These are phyloP conservation scores for Erodium texanum DNA, from an alignment of 441 rosid species.

Conservation along the genomic window DNA sequence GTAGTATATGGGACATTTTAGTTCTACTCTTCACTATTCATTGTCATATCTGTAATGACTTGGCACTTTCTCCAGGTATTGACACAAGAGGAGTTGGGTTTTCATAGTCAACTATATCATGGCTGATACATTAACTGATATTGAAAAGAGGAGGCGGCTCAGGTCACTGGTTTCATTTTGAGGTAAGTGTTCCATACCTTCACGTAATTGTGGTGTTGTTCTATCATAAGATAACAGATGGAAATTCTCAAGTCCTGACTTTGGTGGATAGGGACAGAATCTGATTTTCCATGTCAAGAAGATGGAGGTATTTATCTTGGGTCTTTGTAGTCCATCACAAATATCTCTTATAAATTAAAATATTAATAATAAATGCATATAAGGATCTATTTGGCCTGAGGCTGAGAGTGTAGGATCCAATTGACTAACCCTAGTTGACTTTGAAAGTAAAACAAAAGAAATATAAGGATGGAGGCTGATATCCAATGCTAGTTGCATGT, in stretches of 20 bases:
- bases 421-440: not conserved
- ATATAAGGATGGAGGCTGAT: not conserved
- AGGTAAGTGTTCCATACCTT: no score
- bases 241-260: not conserved
- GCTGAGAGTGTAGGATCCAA: not conserved
- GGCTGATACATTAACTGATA: no score
- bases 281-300: not conserved
- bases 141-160: no score
- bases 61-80: no score
- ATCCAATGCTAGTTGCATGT: not conserved
- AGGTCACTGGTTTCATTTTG: no score
- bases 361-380: not conserved
- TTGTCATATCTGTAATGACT: not conserved
- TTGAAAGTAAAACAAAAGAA: not conserved
- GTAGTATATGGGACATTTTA: not conserved
- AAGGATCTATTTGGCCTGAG: no score
- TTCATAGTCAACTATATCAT: no score
- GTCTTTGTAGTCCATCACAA: not conserved
- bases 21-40: not conserved
- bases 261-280: not conserved
- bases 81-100: no score
- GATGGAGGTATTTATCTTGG: not conserved
- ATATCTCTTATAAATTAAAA: not conserved
- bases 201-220: not conserved
- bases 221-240: not conserved